phyloP scores from a whole-genome alignment of 257 asterid species.

The Solanum paucissectum region DNA sequence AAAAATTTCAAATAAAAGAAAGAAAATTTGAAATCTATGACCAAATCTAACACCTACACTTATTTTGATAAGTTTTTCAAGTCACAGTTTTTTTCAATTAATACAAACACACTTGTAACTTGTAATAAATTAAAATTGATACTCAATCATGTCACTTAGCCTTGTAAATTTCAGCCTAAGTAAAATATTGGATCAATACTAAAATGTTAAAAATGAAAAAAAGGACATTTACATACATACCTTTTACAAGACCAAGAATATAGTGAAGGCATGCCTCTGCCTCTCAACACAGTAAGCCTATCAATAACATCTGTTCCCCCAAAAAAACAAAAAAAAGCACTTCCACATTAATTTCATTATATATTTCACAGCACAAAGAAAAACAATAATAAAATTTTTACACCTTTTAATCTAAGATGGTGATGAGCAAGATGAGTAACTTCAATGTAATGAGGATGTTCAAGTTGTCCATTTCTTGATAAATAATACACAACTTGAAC shows the following conservation, averaged over 20 bases:
- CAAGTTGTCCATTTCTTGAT: slow-evolving; percentile 81
- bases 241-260: slow-evolving; percentile 97
- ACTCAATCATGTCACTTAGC: not conserved
- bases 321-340: not conserved
- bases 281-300: slow-evolving; percentile 55
- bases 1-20: not conserved
- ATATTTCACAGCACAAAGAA: not conserved
- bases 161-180: not conserved
- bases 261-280: slow-evolving; percentile 80
- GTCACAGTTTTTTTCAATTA: not conserved
- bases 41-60: not conserved
- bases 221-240: slow-evolving; percentile 9
- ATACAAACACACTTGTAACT: not conserved
- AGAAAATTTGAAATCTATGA: not conserved
- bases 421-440: slow-evolving; percentile 56
- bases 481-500: slow-evolving; percentile 72
- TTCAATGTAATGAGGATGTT: slow-evolving; percentile 87
- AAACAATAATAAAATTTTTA: not conserved
- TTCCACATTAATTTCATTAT: not conserved
- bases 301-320: slow-evolving; percentile 54
- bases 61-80: not conserved
- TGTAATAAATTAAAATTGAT: not conserved
- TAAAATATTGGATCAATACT: not conserved
- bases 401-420: slow-evolving; percentile 74
- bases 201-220: not conserved